Percentiles rank a stretch among this genome's conserved stretches.
phyloP scores from a whole-genome alignment of 805 yeast genomes.

The Ogataea paraovalis region DNA sequence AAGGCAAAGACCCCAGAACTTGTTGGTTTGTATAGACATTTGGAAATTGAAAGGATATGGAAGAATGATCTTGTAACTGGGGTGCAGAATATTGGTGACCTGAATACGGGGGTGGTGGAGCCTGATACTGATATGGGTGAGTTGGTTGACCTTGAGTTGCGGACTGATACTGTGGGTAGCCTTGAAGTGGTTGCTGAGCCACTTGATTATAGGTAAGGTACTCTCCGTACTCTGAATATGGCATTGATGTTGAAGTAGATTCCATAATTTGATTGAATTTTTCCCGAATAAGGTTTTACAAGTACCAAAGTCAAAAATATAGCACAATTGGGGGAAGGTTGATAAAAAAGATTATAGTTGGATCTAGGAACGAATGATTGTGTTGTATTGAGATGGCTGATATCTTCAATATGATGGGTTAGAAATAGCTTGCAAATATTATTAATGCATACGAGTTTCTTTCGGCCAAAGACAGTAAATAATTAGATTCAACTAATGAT shows the following conservation, averaged over 20 bases:
- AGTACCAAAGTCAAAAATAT: not conserved
- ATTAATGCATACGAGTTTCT: no score
- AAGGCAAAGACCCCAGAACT: not conserved
- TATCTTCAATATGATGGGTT: no score
- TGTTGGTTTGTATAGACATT: slow-evolving; percentile 1
- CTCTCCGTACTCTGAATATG: not conserved
- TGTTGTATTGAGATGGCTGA: no score
- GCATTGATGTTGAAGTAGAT: not conserved
- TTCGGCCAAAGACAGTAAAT: no score
- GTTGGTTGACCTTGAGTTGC: not conserved
- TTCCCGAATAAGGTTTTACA: not conserved
- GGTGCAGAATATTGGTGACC: not conserved
- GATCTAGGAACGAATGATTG: no score
- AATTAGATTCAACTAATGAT: no score
- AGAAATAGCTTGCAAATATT: no score
- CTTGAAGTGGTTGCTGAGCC: not conserved
- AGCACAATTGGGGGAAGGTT: not conserved
- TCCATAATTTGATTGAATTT: not conserved
- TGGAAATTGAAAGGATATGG: slow-evolving; percentile 2
- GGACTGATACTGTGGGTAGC: not conserved
- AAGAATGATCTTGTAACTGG: slow-evolving; percentile 1
- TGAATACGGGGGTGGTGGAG: not conserved
- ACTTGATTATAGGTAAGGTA: not conserved
- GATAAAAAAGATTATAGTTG: not conserved
- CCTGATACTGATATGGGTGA: not conserved